These are phyloP conservation scores for Phaeosphaeriaceae sp. DNA, from an alignment of 2,329 filamentous ascomycete species.

Conservation along the genomic window DNA sequence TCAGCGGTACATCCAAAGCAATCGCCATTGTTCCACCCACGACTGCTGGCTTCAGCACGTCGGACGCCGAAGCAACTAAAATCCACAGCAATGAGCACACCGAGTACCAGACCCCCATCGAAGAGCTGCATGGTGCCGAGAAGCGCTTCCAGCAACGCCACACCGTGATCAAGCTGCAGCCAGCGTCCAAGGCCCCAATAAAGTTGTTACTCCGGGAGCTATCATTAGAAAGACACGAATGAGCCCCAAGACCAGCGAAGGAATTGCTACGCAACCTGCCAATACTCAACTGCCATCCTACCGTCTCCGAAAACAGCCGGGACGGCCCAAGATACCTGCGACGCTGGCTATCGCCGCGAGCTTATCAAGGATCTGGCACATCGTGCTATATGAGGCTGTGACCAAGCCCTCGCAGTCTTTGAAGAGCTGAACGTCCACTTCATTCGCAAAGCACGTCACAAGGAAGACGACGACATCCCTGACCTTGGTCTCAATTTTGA, in stretches of 20 bases:
- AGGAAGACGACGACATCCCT: background rate
- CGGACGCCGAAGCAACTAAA: background rate
- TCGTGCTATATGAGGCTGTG: conserved; percentile 8
- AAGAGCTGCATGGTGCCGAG: background rate
- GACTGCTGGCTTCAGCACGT: background rate
- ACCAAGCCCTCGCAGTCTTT: conserved; percentile 6
- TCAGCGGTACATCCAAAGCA: background rate
- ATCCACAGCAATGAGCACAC: background rate
- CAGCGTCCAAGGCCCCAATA: background rate
- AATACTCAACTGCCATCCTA: background rate
- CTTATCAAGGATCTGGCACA: conserved; percentile 7
- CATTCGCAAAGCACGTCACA: background rate
- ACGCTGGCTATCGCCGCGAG: conserved; percentile 6
- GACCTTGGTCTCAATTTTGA: conserved; percentile 8
- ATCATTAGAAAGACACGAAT: background rate
- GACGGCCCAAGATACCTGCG: conserved; percentile 6
- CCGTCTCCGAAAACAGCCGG: background rate
- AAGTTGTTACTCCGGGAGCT: background rate
- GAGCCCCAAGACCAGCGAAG: background rate
- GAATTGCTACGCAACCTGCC: background rate
- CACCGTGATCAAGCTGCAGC: conserved; percentile 5
- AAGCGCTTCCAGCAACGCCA: conserved; percentile 1
- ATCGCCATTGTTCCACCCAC: background rate
- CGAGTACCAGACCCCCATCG: background rate
- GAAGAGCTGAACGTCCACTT: conserved; percentile 10